Percentiles rank a stretch among this genome's conserved stretches.
phyloP scores from a whole-genome alignment of 2,329 filamentous ascomycete species.

The Beauveria scarabaeidicola region DNA sequence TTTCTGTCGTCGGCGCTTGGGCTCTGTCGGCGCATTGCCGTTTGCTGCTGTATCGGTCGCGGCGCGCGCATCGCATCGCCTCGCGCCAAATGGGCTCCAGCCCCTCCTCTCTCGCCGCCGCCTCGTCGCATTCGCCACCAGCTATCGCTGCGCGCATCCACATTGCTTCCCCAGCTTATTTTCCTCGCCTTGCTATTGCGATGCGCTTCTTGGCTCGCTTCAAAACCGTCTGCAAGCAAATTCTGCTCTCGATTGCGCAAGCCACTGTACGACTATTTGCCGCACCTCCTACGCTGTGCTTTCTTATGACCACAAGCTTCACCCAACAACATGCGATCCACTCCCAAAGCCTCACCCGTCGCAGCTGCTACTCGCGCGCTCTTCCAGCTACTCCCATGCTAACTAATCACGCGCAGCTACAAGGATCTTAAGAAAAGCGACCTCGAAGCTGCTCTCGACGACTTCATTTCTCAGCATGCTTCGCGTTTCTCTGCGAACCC shows the following conservation, averaged over 20 bases:
- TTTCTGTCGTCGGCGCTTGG: neutral
- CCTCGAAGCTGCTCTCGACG: conserved; percentile 66
- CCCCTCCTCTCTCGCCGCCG: conserved; percentile 1
- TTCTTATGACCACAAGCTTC: neutral
- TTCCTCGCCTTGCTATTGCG: neutral
- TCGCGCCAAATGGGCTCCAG: conserved; percentile 1
- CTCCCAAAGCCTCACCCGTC: neutral
- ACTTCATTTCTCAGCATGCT: conserved; percentile 62
- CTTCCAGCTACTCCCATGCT: neutral
- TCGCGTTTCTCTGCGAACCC: conserved; percentile 55
- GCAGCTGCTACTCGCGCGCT: neutral
- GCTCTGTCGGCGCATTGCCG: neutral
- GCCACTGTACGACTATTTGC: neutral
- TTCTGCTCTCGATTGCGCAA: neutral
- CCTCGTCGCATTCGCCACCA: conserved; percentile 1
- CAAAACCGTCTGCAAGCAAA: neutral
- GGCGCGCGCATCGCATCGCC: conserved; percentile 4
- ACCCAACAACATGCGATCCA: neutral
- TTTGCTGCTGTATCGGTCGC: neutral
- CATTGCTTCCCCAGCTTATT: neutral
- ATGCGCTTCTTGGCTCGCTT: neutral
- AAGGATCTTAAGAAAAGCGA: conserved; percentile 69
- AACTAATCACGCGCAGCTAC: conserved; percentile 39
- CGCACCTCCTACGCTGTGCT: neutral
- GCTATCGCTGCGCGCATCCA: neutral